Evolutionary conservation across 192 early-diverging fungal genomes (phyloP).

Genomic region (Linnemannia zychae): DNA sequence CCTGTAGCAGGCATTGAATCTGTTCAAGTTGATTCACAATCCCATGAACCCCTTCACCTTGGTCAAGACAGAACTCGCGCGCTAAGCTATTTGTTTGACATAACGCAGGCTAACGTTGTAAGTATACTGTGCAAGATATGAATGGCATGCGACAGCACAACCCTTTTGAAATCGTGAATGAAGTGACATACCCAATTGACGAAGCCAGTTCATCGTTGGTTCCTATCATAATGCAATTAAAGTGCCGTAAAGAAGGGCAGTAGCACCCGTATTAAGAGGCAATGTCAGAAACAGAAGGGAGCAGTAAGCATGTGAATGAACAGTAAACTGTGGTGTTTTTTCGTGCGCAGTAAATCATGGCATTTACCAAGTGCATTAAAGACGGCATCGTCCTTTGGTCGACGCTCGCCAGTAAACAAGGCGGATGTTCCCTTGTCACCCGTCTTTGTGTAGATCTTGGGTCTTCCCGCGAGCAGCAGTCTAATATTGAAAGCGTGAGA

Average conservation of each 20-base stretch:
- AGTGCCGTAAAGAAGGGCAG: neutral
- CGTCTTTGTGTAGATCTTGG: conserved; percentile 92
- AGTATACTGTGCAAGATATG: neutral
- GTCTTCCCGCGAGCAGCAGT: conserved; percentile 34
- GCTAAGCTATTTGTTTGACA: conserved; percentile 57
- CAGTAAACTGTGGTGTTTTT: no score
- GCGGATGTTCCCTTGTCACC: conserved; percentile 93
- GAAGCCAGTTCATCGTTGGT: conserved; percentile 90
- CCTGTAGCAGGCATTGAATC: conserved; percentile 91
- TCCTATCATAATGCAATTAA: conserved; percentile 48
- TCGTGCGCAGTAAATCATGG: neutral
- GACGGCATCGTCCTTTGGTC: conserved; percentile 85
- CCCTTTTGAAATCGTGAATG: neutral
- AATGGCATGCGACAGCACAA: neutral
- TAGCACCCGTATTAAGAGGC: no score
- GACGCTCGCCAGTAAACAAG: conserved; percentile 90
- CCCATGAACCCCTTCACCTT: conserved; percentile 59
- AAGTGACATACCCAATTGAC: conserved; percentile 66
- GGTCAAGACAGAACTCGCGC: conserved; percentile 68
- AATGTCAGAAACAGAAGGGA: neutral
- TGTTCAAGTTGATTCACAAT: conserved; percentile 67
- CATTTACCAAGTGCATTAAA: conserved; percentile 85
- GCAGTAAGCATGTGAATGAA: neutral
- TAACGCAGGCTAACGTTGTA: no score
- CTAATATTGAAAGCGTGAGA: conserved; percentile 31